Conservation (phyloP, 1,139 yeast species). For the Nakaseomyces bracarensis region DNA sequence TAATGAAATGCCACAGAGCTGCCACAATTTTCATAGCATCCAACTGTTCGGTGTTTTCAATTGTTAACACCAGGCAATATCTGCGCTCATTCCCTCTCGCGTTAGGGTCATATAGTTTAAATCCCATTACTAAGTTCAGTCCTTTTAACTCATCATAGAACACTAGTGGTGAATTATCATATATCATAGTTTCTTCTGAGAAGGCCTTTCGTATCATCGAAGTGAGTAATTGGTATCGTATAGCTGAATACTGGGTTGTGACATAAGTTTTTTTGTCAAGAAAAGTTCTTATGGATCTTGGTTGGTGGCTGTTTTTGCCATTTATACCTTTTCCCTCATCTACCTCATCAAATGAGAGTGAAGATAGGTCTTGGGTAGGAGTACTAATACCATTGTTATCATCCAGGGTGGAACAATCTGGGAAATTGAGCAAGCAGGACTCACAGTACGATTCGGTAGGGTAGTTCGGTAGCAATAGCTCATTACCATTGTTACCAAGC, state of each 20-base stretch:
- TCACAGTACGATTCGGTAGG: conserved; percentile 45
- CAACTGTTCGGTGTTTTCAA: conserved; percentile 45
- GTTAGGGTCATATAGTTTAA: conserved; percentile 57
- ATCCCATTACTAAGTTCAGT: conserved; percentile 55
- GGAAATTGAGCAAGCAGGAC: conserved; percentile 48
- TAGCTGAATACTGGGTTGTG: conserved; percentile 59
- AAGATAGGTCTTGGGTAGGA: neutral
- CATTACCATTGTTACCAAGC: conserved; percentile 21
- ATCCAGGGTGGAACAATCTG: conserved; percentile 25
- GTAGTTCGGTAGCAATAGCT: conserved; percentile 28
- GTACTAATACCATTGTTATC: neutral
- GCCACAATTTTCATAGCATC: conserved; percentile 35
- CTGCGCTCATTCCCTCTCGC: conserved; percentile 78
- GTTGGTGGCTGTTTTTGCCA: neutral
- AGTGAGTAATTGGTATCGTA: conserved; percentile 31
- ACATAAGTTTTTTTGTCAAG: conserved; percentile 26
- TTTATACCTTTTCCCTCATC: neutral
- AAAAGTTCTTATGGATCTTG: conserved; percentile 20
- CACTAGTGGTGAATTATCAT: conserved; percentile 57
- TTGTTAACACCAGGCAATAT: conserved; percentile 55
- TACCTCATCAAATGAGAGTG: conserved; percentile 3
- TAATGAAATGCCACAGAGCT: conserved; percentile 50
- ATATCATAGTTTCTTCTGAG: conserved; percentile 65
- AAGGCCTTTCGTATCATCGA: conserved; percentile 52
- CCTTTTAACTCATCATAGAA: conserved; percentile 67